phyloP scores from a whole-genome alignment of 2,329 filamentous ascomycete genomes.

The Apiospora arundinis region DNA sequence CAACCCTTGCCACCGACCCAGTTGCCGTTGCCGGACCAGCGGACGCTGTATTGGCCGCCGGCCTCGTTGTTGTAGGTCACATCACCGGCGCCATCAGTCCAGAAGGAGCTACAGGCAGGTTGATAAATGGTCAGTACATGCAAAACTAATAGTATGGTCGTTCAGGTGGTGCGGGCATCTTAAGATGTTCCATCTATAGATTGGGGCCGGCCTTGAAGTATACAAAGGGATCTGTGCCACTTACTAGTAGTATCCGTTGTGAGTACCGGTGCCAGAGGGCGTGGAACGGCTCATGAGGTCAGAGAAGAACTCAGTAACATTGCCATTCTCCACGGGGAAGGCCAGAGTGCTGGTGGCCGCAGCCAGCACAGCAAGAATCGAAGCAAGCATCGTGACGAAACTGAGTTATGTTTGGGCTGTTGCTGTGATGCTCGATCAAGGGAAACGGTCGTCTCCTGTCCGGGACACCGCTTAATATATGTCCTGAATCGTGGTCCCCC shows the following conservation, averaged over 20 bases:
- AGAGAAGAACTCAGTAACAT: slow-evolving; percentile 10
- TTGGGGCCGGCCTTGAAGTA: not conserved
- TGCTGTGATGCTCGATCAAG: not conserved
- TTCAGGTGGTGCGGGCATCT: not conserved
- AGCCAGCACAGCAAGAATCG: slow-evolving; percentile 16
- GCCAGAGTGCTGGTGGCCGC: slow-evolving; percentile 6
- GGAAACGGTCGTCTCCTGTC: not conserved
- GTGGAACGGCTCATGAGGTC: not conserved
- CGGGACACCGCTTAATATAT: slow-evolving; percentile 5
- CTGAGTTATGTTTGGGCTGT: not conserved
- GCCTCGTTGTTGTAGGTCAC: slow-evolving; percentile 62
- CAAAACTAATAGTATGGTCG: not conserved
- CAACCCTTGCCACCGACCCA: slow-evolving; percentile 58
- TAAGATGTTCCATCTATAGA: not conserved
- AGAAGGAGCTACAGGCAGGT: slow-evolving; percentile 53
- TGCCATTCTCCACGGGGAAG: slow-evolving; percentile 5
- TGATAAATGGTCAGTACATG: not conserved
- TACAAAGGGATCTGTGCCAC: not conserved
- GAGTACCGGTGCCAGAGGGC: slow-evolving; percentile 1
- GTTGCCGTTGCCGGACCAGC: slow-evolving; percentile 53
- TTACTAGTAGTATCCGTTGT: slow-evolving; percentile 21
- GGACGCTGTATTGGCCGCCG: slow-evolving; percentile 55
- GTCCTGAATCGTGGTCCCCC: not conserved
- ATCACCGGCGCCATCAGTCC: slow-evolving; percentile 57
- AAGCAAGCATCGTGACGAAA: slow-evolving; percentile 1